phyloP scores from a whole-genome alignment of 2,329 filamentous ascomycete genomes.

The Sporothrix phasma region DNA sequence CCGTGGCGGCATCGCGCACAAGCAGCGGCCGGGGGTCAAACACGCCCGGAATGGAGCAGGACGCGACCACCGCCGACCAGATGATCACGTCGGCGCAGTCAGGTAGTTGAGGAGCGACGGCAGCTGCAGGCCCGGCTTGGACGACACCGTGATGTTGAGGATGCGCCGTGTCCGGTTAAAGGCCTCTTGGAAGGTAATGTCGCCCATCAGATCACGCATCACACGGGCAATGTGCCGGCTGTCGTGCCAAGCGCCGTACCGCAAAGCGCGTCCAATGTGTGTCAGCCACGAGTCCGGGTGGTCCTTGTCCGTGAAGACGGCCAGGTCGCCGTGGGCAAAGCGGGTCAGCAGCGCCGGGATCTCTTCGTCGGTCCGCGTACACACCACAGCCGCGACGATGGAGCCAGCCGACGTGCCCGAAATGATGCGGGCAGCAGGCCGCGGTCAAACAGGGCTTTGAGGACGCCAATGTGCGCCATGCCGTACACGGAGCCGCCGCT shows the following conservation, averaged over 20 bases:
- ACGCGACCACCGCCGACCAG: conserved; percentile 93
- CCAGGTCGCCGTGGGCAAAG: conserved; percentile 71
- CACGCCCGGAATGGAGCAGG: conserved; percentile 81
- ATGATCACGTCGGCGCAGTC: conserved; percentile 87
- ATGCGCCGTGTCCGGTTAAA: conserved; percentile 91
- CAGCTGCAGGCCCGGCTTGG: conserved; percentile 75
- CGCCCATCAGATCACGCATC: conserved; percentile 70
- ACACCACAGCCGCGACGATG: conserved; percentile 74
- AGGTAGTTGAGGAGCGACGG: conserved; percentile 84
- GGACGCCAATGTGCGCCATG: conserved; percentile 83
- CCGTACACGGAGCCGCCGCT: conserved; percentile 84
- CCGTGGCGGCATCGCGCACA: conserved; percentile 75
- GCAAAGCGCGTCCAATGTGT: conserved; percentile 63
- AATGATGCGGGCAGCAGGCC: conserved; percentile 74
- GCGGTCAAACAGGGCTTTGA: conserved; percentile 69
- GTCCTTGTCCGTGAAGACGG: conserved; percentile 61
- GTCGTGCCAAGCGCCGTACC: conserved; percentile 76
- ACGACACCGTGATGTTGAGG: conserved; percentile 88
- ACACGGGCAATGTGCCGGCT: conserved; percentile 71
- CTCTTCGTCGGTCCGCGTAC: conserved; percentile 67
- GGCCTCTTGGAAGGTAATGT: conserved; percentile 90
- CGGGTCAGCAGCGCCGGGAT: conserved; percentile 57
- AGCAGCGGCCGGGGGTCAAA: conserved; percentile 72
- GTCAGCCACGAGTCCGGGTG: conserved; percentile 53
- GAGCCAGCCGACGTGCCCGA: conserved; percentile 81